phyloP scores from a whole-genome alignment of 306 rosid species.

The Vigna nakashimae region DNA sequence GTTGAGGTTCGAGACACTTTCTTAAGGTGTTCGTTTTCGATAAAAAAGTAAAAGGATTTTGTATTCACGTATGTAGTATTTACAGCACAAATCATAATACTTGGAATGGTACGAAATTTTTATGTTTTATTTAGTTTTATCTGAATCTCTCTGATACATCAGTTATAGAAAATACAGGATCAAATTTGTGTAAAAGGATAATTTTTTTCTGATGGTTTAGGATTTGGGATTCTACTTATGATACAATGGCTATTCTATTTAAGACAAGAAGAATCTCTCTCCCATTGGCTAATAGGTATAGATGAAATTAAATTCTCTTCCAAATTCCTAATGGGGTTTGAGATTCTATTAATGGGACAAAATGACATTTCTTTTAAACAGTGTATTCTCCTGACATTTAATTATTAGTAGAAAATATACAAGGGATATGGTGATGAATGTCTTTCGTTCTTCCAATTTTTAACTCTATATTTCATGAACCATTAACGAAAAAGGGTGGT shows the following conservation, averaged over 20 bases:
- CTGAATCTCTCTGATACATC: neutral
- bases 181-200: neutral
- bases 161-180: neutral
- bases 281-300: neutral
- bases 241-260: neutral
- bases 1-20: neutral
- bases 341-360: no score
- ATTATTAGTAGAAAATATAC: no score
- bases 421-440: no score
- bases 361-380: neutral
- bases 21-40: neutral
- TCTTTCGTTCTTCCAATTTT: neutral
- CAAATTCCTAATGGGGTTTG: neutral
- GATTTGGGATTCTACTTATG: no score
- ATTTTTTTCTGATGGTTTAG: neutral
- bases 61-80: neutral
- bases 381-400: neutral
- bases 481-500: neutral
- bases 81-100: neutral
- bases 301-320: conserved; percentile 4
- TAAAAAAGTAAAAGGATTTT: neutral
- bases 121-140: neutral
- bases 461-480: neutral
- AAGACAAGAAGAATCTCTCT: neutral
- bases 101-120: neutral